phyloP scores from a whole-genome alignment of 164 flowering plant genomes.

The Dillenia suffruticosa region DNA sequence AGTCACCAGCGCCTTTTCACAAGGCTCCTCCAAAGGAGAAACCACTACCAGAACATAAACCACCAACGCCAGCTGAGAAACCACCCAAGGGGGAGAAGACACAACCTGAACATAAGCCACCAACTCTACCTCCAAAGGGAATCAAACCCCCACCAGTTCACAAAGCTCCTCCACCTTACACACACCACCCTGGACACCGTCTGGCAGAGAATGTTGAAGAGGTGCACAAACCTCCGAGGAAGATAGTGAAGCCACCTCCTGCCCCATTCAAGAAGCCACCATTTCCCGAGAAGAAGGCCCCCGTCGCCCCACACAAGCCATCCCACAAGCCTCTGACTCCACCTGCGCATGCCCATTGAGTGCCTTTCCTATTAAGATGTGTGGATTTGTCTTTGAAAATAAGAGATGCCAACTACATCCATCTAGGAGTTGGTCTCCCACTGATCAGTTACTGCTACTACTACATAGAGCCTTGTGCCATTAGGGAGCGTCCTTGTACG shows the following conservation, averaged over 20 bases:
- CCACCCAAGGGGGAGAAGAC: not conserved
- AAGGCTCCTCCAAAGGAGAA: not conserved
- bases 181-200: not conserved
- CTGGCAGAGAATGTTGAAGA: not conserved
- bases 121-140: not conserved
- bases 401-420: not conserved
- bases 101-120: not conserved
- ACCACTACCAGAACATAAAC: not conserved
- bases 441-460: not conserved
- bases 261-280: not conserved
- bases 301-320: not conserved
- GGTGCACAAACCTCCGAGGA: conserved; percentile 1
- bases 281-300: not conserved
- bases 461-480: not conserved
- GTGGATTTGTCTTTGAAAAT: too few relatives aligned
- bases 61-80: not conserved
- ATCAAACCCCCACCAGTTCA: not conserved
- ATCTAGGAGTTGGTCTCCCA: not conserved
- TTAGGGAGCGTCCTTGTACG: too few relatives aligned
- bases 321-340: not conserved
- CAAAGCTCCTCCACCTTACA: not conserved
- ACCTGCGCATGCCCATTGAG: not conserved
- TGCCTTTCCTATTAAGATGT: too few relatives aligned
- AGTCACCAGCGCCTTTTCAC: not conserved
- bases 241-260: not conserved